Evolutionary conservation across 2,329 filamentous ascomycete genomes (phyloP).

Genomic region (Salinomyces thailandicus): DNA sequence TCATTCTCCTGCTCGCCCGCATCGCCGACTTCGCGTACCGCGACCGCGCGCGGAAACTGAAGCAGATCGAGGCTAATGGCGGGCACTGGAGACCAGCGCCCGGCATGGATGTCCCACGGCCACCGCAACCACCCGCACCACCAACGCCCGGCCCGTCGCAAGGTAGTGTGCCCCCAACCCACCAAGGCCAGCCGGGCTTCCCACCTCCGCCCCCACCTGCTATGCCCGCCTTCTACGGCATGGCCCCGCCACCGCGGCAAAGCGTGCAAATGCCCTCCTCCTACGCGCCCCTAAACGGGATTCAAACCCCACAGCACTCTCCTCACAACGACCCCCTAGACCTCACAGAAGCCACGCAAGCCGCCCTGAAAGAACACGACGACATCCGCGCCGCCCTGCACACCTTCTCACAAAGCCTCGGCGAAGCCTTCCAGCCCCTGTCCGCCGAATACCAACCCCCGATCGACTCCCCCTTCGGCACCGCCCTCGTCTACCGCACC

Average conservation of each 20-base stretch:
- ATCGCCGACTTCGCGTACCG: conserved; percentile 66
- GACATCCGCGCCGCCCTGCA: conserved; percentile 62
- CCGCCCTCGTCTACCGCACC: conserved; percentile 68
- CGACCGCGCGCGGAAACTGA: conserved; percentile 69
- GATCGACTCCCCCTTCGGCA: conserved; percentile 65
- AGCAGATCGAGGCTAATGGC: conserved; percentile 50
- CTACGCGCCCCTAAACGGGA: conserved; percentile 23
- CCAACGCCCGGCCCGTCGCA: conserved; percentile 13
- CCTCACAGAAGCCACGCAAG: conserved; percentile 53
- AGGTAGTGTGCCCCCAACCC: conserved; percentile 3
- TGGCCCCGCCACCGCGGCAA: conserved; percentile 33
- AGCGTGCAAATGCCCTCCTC: conserved; percentile 34
- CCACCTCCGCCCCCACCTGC: conserved; percentile 11
- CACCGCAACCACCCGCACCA: conserved; percentile 15
- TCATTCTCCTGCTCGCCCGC: conserved; percentile 71
- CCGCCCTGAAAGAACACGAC: conserved; percentile 70
- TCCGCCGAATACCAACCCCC: conserved; percentile 55
- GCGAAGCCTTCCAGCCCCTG: conserved; percentile 66
- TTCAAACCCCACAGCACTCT: conserved; percentile 15
- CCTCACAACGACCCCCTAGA: conserved; percentile 42
- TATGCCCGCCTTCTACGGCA: conserved; percentile 44
- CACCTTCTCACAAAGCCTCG: conserved; percentile 54
- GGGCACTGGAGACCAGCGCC: conserved; percentile 46
- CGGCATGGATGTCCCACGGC: conserved; percentile 36
- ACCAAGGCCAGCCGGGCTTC: conserved; percentile 1